Conservation (phyloP, 2,329 filamentous ascomycete genomes). For the Fusarium mexicanum region DNA sequence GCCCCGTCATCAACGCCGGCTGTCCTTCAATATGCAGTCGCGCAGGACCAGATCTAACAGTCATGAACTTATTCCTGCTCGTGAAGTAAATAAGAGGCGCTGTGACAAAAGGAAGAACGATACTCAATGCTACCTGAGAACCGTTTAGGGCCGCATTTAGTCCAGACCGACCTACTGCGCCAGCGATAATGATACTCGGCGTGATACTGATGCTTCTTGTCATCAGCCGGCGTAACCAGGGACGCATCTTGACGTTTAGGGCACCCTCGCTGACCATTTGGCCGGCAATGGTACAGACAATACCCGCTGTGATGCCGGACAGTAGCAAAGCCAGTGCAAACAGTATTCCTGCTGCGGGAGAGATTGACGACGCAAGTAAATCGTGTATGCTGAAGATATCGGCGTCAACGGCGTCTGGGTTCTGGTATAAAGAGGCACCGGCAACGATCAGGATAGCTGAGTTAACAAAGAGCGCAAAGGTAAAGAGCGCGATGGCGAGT, state of each 20-base stretch:
- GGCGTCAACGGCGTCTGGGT: constrained; percentile 69
- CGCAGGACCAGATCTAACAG: constrained; percentile 53
- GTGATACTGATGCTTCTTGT: constrained; percentile 84
- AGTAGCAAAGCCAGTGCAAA: constrained; percentile 85
- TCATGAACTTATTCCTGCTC: constrained; percentile 82
- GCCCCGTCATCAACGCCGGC: neutral
- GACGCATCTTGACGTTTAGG: constrained; percentile 68
- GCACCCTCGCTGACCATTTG: constrained; percentile 91
- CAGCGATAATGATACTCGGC: constrained; percentile 85
- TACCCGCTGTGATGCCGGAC: constrained; percentile 82
- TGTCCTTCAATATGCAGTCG: neutral
- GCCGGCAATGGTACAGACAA: constrained; percentile 88
- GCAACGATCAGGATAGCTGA: constrained; percentile 84
- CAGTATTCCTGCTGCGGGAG: constrained; percentile 80
- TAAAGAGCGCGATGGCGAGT: constrained; percentile 77
- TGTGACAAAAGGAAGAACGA: constrained; percentile 83
- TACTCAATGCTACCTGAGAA: constrained; percentile 79
- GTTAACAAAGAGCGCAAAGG: constrained; percentile 87
- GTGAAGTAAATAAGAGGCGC: constrained; percentile 89
- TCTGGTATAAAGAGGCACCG: constrained; percentile 77
- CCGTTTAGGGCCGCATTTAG: constrained; percentile 78
- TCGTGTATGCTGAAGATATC: constrained; percentile 86
- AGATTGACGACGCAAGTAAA: constrained; percentile 74
- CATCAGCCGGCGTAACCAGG: constrained; percentile 81
- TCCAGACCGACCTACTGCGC: constrained; percentile 75